These are phyloP conservation scores for Ramalina peruviana DNA, from an alignment of 495 filamentous ascomycete genomes.

Conservation along the genomic window DNA sequence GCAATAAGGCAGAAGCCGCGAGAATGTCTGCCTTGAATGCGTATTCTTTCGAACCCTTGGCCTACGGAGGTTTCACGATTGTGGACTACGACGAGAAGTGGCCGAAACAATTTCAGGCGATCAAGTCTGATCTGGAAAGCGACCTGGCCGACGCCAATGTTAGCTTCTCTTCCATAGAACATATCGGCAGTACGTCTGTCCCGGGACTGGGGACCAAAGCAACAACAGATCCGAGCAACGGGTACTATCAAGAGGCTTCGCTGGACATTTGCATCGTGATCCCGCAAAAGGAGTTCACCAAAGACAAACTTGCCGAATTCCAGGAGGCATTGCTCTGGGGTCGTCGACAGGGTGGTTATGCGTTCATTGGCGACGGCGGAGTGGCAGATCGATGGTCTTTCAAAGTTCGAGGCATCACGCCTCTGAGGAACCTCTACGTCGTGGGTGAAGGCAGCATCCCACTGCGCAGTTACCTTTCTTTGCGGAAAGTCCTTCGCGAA, in stretches of 20 bases:
- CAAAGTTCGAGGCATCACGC: background rate
- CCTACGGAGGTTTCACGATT: background rate
- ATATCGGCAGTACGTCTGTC: slow-evolving; percentile 8
- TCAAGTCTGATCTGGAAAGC: slow-evolving; percentile 1
- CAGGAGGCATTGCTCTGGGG: background rate
- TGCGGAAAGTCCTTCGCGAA: slow-evolving; percentile 12
- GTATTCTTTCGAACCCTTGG: too few species aligned
- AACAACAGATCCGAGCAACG: background rate
- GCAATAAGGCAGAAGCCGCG: too few species aligned
- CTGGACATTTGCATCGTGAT: slow-evolving; percentile 6
- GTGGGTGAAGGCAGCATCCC: slow-evolving; percentile 5
- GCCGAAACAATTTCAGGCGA: background rate
- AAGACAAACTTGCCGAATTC: background rate
- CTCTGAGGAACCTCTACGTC: slow-evolving; percentile 6
- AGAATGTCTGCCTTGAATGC: too few species aligned
- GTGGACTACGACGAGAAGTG: slow-evolving; percentile 1
- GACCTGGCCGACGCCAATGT: slow-evolving; percentile 2
- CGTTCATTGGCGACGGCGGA: slow-evolving; percentile 9
- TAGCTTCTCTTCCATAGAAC: slow-evolving; percentile 4
- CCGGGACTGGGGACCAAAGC: slow-evolving; percentile 1
- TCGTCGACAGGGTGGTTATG: slow-evolving; percentile 1
- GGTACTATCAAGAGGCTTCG: background rate
- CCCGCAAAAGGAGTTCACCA: background rate
- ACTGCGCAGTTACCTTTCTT: slow-evolving; percentile 8
- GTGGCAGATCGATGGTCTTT: slow-evolving; percentile 5